Evolutionary conservation across 106 monocot genomes (phyloP).

Genomic region (Allium fistulosum): DNA sequence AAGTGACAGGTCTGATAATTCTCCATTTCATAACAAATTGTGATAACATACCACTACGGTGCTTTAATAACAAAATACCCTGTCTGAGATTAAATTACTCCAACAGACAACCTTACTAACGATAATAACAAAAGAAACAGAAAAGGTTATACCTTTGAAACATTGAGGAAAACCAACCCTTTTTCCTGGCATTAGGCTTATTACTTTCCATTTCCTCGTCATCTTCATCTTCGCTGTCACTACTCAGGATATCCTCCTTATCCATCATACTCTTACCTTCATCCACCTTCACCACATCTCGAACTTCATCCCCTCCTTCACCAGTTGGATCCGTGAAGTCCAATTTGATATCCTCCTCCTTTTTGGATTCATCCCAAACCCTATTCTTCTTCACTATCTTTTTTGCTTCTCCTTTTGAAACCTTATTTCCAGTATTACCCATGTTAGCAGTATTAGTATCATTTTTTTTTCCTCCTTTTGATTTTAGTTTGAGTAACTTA

Average conservation of each 20-base stretch:
- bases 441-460: slow-evolving; percentile 9
- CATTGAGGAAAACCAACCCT: slow-evolving; percentile 92
- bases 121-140: neutral
- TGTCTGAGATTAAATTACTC: too few relatives aligned
- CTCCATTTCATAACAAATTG: too few relatives aligned
- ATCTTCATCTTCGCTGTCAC: slow-evolving; percentile 80
- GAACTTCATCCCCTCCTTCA: slow-evolving; percentile 67
- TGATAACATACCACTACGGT: too few relatives aligned
- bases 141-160: slow-evolving; percentile 59
- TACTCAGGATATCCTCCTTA: slow-evolving; percentile 67
- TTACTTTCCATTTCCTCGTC: slow-evolving; percentile 44
- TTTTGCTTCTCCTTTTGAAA: slow-evolving; percentile 44
- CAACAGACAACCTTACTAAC: neutral
- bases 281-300: slow-evolving; percentile 39
- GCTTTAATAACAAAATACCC: too few relatives aligned
- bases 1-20: too few relatives aligned
- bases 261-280: slow-evolving; percentile 99
- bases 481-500: slow-evolving; percentile 72
- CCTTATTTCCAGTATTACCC: slow-evolving; percentile 1
- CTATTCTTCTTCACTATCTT: slow-evolving; percentile 82
- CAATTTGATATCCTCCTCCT: slow-evolving; percentile 48
- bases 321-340: slow-evolving; percentile 78
- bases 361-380: slow-evolving; percentile 73
- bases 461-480: slow-evolving; percentile 64
- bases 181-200: slow-evolving; percentile 53